Conservation (phyloP, 345 rosid genomes). For the Syzygium oleosum region DNA sequence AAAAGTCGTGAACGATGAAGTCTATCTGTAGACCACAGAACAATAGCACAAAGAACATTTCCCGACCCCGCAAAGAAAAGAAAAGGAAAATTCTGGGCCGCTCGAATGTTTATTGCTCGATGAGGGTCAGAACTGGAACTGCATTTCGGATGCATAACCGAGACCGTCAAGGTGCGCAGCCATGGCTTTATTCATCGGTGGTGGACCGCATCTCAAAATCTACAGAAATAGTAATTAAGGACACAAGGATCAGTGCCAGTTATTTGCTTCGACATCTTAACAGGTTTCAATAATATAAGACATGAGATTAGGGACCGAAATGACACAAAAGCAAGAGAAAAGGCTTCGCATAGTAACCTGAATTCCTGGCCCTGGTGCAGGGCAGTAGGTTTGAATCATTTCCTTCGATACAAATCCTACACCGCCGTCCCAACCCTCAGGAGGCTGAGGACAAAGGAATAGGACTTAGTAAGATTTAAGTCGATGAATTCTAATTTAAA, state of each 20-base stretch:
- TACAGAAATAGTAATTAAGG: conserved; percentile 8
- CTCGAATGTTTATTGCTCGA: neutral
- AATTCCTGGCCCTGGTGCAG: conserved; percentile 66
- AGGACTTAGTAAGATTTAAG: neutral
- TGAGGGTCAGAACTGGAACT: conserved; percentile 71
- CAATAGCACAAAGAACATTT: neutral
- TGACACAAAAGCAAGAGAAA: neutral
- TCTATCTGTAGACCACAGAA: neutral
- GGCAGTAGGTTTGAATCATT: conserved; percentile 75
- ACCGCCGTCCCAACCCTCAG: conserved; percentile 85
- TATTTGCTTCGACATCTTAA: neutral
- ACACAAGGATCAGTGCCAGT: neutral
- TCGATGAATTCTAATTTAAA: neutral
- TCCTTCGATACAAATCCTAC: conserved; percentile 88
- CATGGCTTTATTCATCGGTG: conserved; percentile 99
- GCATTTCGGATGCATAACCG: conserved; percentile 78
- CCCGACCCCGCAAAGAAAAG: neutral
- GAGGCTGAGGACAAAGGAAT: conserved; percentile 47
- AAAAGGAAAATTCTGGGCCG: neutral
- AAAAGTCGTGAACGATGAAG: neutral
- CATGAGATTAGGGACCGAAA: neutral
- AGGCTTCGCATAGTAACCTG: conserved; percentile 25
- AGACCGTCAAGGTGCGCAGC: conserved; percentile 77
- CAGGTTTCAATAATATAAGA: neutral
- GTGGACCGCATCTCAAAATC: conserved; percentile 93